Percentiles rank a stretch among this genome's conserved stretches.
Conservation (phyloP, 2,329 filamentous ascomycete species). For the Plenodomus lindquistii region DNA sequence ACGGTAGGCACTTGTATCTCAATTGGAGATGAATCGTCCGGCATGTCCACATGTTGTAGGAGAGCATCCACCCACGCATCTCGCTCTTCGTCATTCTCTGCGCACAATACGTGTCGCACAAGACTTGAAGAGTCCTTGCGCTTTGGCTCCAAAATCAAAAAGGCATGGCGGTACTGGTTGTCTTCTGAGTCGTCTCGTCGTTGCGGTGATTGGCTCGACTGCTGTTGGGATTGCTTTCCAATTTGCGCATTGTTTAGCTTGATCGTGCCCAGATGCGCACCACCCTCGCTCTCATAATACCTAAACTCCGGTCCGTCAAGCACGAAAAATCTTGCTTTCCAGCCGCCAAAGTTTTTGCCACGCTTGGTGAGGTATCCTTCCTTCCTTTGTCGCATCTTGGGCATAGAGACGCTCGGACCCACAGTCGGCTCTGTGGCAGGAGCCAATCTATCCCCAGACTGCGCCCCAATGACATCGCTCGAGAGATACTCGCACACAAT, state of each 20-base stretch:
- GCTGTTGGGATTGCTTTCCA: conserved; percentile 79
- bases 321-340: conserved; percentile 83
- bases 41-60: conserved; percentile 83
- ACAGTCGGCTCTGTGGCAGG: conserved; percentile 57
- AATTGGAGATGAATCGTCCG: conserved; percentile 48
- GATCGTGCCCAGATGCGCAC: conserved; percentile 89
- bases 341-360: conserved; percentile 98
- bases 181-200: conserved; percentile 74
- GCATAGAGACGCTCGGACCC: conserved; percentile 46
- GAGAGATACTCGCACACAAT: conserved; percentile 88
- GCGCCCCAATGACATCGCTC: conserved; percentile 63
- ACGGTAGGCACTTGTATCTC: conserved; percentile 50
- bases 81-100: conserved; percentile 89
- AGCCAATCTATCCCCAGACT: conserved; percentile 58
- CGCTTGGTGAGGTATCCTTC: conserved; percentile 94
- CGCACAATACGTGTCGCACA: conserved; percentile 92
- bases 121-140: conserved; percentile 88
- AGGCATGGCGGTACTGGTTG: conserved; percentile 95
- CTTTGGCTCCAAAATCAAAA: conserved; percentile 92
- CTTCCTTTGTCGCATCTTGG: conserved; percentile 66
- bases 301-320: conserved; percentile 73
- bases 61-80: conserved; percentile 93
- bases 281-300: conserved; percentile 91
- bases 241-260: conserved; percentile 91
- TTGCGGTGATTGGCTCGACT: conserved; percentile 63